Base-by-base conservation (phyloP, 129 eudicot species). In the Flaveria bidentis region DNA sequence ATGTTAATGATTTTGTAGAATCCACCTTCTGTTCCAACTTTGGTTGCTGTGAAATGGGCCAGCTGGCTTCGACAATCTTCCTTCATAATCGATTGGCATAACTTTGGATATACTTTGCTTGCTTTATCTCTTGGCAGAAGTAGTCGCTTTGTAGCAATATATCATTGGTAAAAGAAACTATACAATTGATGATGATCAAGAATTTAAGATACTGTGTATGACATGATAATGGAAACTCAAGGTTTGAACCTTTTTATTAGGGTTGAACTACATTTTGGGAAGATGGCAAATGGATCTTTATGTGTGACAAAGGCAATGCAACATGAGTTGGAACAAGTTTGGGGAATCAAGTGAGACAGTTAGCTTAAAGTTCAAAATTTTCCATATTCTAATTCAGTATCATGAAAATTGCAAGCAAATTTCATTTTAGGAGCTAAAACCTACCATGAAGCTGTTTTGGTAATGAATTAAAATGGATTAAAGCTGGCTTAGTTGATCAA, bases 221-320 rank as follows among this genome's bases (percentile, higher is more conserved):
- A 26, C n/a, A 75, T 78, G 67, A 71, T 60, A 22, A 78, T 28
- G 63, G 53, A 33, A 73, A 64, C 51, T 18, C 60, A 47, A 39
- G 2, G 9, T 61, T 84, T 69, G 67, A 57, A 50, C 14, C 9
- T 58, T 75, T 70, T 52, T 64, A 69, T 64, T 69, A 94, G 97
- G 98, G 82, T 94, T 56, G 98, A 94, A 84, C 86, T 88, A 83
- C 88, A 80, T 80, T 94, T 77, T 86, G 96, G 98, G 76, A 89
- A 84, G 87, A 89, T 84, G 97, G 96, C 97, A 74, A 69, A 91
- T 78, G 93, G 97, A 81, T 86, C 96, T 74, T 28, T 94, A 53
- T 94, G 98, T 65, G 98, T 94, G 83, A 94, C 97, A 41, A 86
- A 64, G 80, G 97, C 97, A 33, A 94, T 94, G 97, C 97, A 94